Evolutionary conservation across 2,329 filamentous ascomycete genomes (phyloP).

Genomic region (Furcasterigmium furcatum): DNA sequence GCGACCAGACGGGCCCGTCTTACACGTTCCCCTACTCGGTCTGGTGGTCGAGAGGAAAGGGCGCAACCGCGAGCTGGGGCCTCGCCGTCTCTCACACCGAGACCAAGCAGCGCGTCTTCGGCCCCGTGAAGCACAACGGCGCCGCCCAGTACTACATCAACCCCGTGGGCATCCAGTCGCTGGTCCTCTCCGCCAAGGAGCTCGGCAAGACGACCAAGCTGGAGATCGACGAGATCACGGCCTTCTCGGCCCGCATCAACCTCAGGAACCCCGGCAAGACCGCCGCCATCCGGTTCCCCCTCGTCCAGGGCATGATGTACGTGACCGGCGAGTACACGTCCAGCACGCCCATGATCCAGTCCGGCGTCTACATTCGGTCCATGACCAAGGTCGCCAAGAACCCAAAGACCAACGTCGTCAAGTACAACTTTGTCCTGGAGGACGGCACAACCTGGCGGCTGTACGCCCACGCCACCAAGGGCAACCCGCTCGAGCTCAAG

Average conservation of each 20-base stretch:
- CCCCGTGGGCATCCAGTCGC: constrained; percentile 62
- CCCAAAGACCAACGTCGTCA: constrained; percentile 58
- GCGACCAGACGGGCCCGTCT: constrained; percentile 57
- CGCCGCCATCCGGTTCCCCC: constrained; percentile 63
- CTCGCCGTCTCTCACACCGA: constrained; percentile 68
- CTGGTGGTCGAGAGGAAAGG: constrained; percentile 55
- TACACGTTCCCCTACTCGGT: constrained; percentile 69
- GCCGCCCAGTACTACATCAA: constrained; percentile 67
- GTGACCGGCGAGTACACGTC: constrained; percentile 68
- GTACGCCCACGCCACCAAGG: constrained; percentile 55
- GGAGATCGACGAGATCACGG: constrained; percentile 41
- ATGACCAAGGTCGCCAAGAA: constrained; percentile 45
- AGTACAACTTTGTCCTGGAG: constrained; percentile 64
- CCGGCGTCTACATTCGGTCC: constrained; percentile 61
- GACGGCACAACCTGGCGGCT: constrained; percentile 68
- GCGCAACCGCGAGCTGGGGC: constrained; percentile 61
- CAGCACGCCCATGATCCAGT: constrained; percentile 64
- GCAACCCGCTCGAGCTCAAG: constrained; percentile 53
- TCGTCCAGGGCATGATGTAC: constrained; percentile 79
- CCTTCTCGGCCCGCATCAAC: constrained; percentile 57
- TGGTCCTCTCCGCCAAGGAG: constrained; percentile 71
- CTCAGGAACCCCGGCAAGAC: constrained; percentile 45
- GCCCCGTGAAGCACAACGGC: constrained; percentile 44
- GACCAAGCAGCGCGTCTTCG: constrained; percentile 56
- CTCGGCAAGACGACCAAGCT: constrained; percentile 52